Percentiles rank a stretch among this genome's conserved stretches.
Evolutionary conservation across 305 asterid genomes (phyloP).

Genomic region (Fraxinus angustifolia): DNA sequence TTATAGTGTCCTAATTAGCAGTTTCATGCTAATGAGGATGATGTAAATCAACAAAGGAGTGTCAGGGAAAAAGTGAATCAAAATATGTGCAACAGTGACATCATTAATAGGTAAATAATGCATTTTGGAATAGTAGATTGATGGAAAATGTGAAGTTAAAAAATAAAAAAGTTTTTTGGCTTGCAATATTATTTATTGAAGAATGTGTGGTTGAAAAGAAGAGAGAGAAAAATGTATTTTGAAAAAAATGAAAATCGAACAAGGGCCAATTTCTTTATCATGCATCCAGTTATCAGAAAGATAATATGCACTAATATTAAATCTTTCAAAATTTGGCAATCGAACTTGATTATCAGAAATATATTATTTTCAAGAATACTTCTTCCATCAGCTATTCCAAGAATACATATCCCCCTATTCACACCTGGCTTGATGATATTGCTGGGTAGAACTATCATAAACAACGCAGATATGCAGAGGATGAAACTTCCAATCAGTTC

Average conservation of each 20-base stretch:
- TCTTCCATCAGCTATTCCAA: not conserved
- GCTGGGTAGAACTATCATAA: slow-evolving; percentile 90
- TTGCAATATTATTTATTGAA: not conserved
- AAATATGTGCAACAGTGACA: not conserved
- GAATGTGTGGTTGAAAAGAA: not conserved
- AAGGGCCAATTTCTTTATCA: not conserved
- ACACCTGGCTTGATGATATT: slow-evolving; percentile 87
- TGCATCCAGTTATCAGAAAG: not conserved
- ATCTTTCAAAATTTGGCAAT: not conserved
- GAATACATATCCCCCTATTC: not conserved
- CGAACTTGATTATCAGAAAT: not conserved
- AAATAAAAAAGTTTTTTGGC: not conserved
- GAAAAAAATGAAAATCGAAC: not conserved
- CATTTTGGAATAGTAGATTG: not conserved
- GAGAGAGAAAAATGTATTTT: not conserved
- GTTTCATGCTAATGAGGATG: not conserved
- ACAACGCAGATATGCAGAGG: slow-evolving; percentile 75
- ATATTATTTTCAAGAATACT: not conserved
- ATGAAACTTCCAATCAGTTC: slow-evolving; percentile 79
- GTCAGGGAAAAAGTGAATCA: not conserved
- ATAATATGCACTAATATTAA: not conserved
- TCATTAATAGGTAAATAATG: not conserved
- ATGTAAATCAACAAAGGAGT: not conserved
- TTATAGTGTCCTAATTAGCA: not conserved
- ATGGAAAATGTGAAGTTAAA: not conserved